Evolutionary conservation across 1,139 yeast species (phyloP), one percentile per base, ranked within the genome.

Genomic region (Pichia sp.): DNA sequence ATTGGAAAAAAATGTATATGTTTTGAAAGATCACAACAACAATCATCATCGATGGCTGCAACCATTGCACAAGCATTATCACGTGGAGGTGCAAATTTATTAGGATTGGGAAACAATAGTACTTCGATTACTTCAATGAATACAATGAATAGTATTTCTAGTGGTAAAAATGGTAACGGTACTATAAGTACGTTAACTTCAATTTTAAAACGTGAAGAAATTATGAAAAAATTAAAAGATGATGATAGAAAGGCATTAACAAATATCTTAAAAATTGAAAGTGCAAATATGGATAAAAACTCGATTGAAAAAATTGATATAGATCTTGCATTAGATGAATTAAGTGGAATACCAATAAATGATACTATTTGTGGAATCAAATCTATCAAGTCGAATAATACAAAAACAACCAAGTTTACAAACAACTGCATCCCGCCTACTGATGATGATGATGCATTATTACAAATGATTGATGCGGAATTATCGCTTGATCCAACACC

Each of bases 401-500:
- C 25, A 14, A 39, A 39, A 18, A 10, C 28, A n/a, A 14, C n/a
- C 10, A 19, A 22, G 3, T 8, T 11, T 16, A 10, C 25, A 13
- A 36, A 25, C 8, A 25, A 27, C 11, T 28, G 25, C 8, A 18
- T 22, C 22, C n/a, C 28, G 7, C 3, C 13, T 16, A 3, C 11
- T 29, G 45, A 50, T 39, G 42, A 51, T 31, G 55, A 50, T 42
- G 53, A 47, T 31, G 53, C 30, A 16, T n/a, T 54, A 18, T 34
- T 52, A 34, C 49, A 50, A 42, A 42, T 54, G 48, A 54, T 54
- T 14, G 55, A 54, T 45, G 44, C 56, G 4, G 53, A 54, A 41
- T 22, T 54, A 14, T 44, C 47, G 36, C 51, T 53, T 29, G 56
- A 51, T 44, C 56, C 53, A 18, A 51, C 56, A 2, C 56, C 56